A percentile compares a stretch with the other conserved stretches of the same genome.
Evolutionary conservation across 768 basidiomycete genomes (phyloP).

Genomic region (Xerocomus brunneocitrinus): DNA sequence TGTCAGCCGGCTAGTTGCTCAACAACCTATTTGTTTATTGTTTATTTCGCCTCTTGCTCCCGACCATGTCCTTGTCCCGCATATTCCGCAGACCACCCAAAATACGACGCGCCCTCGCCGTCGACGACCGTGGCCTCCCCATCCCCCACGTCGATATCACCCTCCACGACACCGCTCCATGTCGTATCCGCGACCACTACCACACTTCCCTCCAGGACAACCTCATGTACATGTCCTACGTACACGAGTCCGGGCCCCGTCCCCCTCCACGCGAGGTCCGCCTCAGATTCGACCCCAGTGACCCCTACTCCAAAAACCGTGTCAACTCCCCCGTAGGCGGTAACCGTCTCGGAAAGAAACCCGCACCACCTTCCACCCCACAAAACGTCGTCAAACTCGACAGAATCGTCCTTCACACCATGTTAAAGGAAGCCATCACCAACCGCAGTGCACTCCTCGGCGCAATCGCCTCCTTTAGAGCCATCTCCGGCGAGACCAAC

Average conservation of each 20-base stretch:
- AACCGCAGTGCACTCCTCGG: constrained; percentile 73
- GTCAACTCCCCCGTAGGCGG: constrained; percentile 74
- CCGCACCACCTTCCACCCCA: constrained; percentile 59
- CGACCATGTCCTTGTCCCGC: constrained; percentile 25
- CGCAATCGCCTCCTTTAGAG: constrained; percentile 84
- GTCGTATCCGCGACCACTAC: constrained; percentile 82
- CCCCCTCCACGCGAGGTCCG: constrained; percentile 55
- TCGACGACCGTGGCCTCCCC: constrained; percentile 59
- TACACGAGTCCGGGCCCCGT: constrained; percentile 59
- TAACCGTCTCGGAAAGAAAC: constrained; percentile 59
- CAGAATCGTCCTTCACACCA: constrained; percentile 79
- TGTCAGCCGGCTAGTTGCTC: neutral
- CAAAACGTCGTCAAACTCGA: constrained; percentile 75
- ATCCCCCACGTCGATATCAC: constrained; percentile 63
- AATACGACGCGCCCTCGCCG: constrained; percentile 41
- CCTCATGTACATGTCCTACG: constrained; percentile 93
- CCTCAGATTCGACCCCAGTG: constrained; percentile 65
- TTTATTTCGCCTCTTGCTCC: neutral
- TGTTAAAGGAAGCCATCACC: constrained; percentile 73
- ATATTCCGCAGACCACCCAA: constrained; percentile 54
- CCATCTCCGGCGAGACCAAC: constrained; percentile 79
- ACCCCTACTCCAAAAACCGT: constrained; percentile 82
- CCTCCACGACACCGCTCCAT: constrained; percentile 65
- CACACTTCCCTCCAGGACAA: constrained; percentile 76
- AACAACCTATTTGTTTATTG: neutral